phyloP scores from a whole-genome alignment of 2,329 filamentous ascomycete genomes.

The Ustilaginoidea virens region DNA sequence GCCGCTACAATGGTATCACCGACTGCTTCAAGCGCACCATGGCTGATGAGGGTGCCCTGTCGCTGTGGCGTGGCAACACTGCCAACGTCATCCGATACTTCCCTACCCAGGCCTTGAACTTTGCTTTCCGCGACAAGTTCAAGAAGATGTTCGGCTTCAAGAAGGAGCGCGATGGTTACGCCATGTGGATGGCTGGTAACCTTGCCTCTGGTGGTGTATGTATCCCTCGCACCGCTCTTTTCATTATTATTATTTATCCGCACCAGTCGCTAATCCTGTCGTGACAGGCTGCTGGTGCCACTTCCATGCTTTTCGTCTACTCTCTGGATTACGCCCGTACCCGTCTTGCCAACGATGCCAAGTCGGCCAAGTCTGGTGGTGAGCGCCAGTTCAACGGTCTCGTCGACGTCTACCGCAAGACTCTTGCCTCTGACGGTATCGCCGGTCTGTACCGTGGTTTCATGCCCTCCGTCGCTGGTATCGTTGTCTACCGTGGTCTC shows the following conservation, averaged over 20 bases:
- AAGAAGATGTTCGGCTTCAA: slow-evolving; percentile 99
- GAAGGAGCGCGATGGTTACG: slow-evolving; percentile 98
- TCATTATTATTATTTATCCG: not conserved
- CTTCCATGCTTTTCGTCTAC: slow-evolving; percentile 99
- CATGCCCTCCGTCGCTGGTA: slow-evolving; percentile 97
- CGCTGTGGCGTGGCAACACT: slow-evolving; percentile 99
- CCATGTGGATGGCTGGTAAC: slow-evolving; percentile 99
- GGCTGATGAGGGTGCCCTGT: slow-evolving; percentile 80
- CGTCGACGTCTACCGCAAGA: slow-evolving; percentile 99
- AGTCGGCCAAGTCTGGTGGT: slow-evolving; percentile 93
- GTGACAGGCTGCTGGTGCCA: slow-evolving; percentile 81
- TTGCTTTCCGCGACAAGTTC: slow-evolving; percentile 99
- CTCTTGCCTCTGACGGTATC: slow-evolving; percentile 94
- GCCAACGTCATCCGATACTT: slow-evolving; percentile 99
- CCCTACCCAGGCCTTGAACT: slow-evolving; percentile 99
- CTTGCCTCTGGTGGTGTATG: slow-evolving; percentile 98
- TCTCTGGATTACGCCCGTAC: slow-evolving; percentile 99
- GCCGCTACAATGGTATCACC: slow-evolving; percentile 82
- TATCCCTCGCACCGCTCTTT: slow-evolving; percentile 13
- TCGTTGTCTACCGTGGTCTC: slow-evolving; percentile 99
- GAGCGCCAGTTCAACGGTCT: slow-evolving; percentile 99
- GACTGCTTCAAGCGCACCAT: slow-evolving; percentile 95
- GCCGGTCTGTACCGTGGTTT: slow-evolving; percentile 99
- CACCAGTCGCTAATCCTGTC: not conserved
- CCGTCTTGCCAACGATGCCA: slow-evolving; percentile 99